Conservation (phyloP, 1,139 yeast species). For the Candida tropicalis region DNA sequence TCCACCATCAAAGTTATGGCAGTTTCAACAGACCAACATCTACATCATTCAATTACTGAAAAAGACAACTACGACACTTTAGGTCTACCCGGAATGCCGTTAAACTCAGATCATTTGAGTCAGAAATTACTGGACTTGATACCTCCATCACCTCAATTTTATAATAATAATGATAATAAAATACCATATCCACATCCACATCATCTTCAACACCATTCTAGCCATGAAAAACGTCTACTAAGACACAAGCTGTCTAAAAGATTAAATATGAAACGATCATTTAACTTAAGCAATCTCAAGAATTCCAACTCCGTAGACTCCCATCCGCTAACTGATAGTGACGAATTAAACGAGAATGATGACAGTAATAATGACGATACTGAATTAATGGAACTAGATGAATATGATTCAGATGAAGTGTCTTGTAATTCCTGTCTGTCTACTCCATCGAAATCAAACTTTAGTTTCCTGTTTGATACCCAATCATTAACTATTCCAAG, state of each 20-base stretch:
- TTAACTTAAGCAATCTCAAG: constrained; percentile 10
- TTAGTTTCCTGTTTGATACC: background rate
- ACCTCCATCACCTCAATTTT: no score
- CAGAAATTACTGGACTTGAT: no score
- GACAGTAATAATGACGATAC: constrained; percentile 8
- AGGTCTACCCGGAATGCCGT: no score
- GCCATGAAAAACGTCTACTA: background rate
- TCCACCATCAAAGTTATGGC: no score
- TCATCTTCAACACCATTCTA: no score
- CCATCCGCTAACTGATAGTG: constrained; percentile 10
- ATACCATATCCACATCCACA: background rate
- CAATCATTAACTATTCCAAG: background rate
- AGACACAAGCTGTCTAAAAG: background rate
- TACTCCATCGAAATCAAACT: background rate
- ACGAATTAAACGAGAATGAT: constrained; percentile 6
- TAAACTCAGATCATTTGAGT: no score
- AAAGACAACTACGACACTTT: no score
- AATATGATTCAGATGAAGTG: constrained; percentile 13
- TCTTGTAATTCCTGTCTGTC: constrained; percentile 14
- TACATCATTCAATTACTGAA: no score
- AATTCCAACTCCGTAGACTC: constrained; percentile 2
- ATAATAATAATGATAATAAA: no score
- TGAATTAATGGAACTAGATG: constrained; percentile 6
- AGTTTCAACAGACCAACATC: no score
- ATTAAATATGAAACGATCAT: constrained; percentile 11